These are phyloP conservation scores for Fusarium sublunatum DNA, from an alignment of 2,329 filamentous ascomycete genomes.

Conservation along the genomic window DNA sequence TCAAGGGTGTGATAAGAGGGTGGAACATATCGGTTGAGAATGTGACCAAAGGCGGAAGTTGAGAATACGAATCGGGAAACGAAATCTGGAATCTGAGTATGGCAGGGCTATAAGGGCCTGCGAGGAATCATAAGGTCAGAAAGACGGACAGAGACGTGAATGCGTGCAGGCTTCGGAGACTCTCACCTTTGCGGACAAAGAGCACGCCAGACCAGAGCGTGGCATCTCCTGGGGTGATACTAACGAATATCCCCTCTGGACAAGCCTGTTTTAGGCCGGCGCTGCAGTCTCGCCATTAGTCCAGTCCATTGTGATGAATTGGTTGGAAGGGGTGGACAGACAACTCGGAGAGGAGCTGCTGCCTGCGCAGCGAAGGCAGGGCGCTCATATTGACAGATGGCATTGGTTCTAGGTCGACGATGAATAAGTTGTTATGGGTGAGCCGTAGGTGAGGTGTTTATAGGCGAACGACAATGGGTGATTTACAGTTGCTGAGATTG, in stretches of 20 bases:
- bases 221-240: conserved; percentile 82
- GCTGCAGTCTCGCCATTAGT: conserved; percentile 59
- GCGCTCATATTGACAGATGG: conserved; percentile 56
- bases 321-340: conserved; percentile 57
- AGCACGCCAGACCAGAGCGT: conserved; percentile 90
- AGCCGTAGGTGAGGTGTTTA: background rate
- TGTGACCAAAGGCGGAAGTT: conserved; percentile 82
- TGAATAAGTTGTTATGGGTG: background rate
- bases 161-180: too few relatives aligned
- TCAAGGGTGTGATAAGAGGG: conserved; percentile 89
- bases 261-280: conserved; percentile 83
- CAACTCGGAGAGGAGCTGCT: conserved; percentile 86
- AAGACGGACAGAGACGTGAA: background rate
- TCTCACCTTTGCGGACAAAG: conserved; percentile 85
- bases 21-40: conserved; percentile 96
- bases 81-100: conserved; percentile 90
- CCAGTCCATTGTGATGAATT: conserved; percentile 3
- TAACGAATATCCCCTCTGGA: conserved; percentile 88
- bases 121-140: conserved; percentile 1
- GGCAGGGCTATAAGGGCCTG: conserved; percentile 89
- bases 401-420: conserved; percentile 51
- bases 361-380: conserved; percentile 71
- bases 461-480: background rate
- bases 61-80: conserved; percentile 84
- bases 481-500: background rate